Conservation (phyloP, 495 filamentous ascomycete genomes). For the Xylaria flabelliformis region DNA sequence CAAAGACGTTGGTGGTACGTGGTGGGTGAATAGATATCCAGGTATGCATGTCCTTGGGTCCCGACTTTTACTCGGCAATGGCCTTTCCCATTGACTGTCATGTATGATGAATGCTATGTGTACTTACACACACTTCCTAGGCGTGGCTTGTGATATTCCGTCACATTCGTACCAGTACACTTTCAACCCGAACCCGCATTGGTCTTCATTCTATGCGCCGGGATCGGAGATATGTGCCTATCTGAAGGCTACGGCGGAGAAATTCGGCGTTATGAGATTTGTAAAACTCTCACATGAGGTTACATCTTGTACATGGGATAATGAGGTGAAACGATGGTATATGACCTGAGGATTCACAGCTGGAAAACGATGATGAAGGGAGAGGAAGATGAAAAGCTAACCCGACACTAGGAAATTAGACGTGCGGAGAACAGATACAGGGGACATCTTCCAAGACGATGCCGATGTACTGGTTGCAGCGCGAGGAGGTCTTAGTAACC, state of each 20-base stretch:
- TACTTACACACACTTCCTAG: conserved; percentile 29
- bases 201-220: conserved; percentile 69
- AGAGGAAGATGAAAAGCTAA: conserved; percentile 16
- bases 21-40: conserved; percentile 55
- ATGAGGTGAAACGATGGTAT: conserved; percentile 62
- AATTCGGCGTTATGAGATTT: conserved; percentile 60
- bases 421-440: conserved; percentile 36
- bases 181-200: conserved; percentile 69
- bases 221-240: conserved; percentile 69
- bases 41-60: conserved; percentile 32
- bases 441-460: conserved; percentile 44
- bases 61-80: neutral
- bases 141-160: conserved; percentile 54
- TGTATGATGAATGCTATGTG: neutral
- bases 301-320: conserved; percentile 59
- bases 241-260: conserved; percentile 62
- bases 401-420: conserved; percentile 28
- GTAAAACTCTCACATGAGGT: conserved; percentile 51
- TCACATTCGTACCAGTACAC: conserved; percentile 68
- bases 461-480: conserved; percentile 69
- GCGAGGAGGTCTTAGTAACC: conserved; percentile 68
- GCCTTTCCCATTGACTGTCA: too few relatives aligned
- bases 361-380: neutral
- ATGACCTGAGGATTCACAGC: neutral
- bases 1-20: conserved; percentile 50